Base-by-base conservation (phyloP, 1,139 yeast genomes). In the Insectozyma bohioensis region DNA sequence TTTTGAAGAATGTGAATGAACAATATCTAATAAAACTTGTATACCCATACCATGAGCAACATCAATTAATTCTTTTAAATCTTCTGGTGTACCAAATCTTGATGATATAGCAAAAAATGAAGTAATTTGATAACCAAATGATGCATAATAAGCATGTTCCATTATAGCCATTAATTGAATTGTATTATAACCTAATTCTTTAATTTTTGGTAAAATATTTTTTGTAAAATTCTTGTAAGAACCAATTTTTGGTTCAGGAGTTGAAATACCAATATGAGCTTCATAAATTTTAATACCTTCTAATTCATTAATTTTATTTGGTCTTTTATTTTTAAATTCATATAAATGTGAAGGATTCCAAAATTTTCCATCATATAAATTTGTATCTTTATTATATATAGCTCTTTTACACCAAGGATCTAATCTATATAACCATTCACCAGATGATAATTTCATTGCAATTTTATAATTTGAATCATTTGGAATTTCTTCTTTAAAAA, bases 141-240 rank as follows among this genome's bases (percentile, higher is more conserved):
- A 86, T 1, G 97, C 98, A 55, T 92, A 92, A 58, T 92, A 92
- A 1, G 98, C 97, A 56, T 92, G 98, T 58, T 92, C 98, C 98
- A 92, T 92, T 32, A 92, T 75, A 0, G 98, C 97, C 98, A 92
- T 92, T 52, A 92, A 71, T 60, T 92, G 98, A 48, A 92, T 84
- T 6, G 95, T 81, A 54, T 92, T 87, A 58, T 92, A 92, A 15
- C 97, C 97, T 42, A 90, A 69, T 43, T 80, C 75, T 48, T 78
- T 78, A 47, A 92, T 85, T 28, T 84, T 71, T n/a, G 98, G 98
- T 41, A 92, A 69, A 12, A 88, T 71, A 43, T 85, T 80, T 29
- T 65, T 46, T 14, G 96, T 85, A 56, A 92, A 92, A 54, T 92
- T 94, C 47, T 77, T 79, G 58, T 90, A 92, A 10, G 90, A 64